Evolutionary conservation across 2,329 filamentous ascomycete genomes (phyloP), one percentile per base, ranked within the genome.

Genomic region (Ceratocystis ficicola): DNA sequence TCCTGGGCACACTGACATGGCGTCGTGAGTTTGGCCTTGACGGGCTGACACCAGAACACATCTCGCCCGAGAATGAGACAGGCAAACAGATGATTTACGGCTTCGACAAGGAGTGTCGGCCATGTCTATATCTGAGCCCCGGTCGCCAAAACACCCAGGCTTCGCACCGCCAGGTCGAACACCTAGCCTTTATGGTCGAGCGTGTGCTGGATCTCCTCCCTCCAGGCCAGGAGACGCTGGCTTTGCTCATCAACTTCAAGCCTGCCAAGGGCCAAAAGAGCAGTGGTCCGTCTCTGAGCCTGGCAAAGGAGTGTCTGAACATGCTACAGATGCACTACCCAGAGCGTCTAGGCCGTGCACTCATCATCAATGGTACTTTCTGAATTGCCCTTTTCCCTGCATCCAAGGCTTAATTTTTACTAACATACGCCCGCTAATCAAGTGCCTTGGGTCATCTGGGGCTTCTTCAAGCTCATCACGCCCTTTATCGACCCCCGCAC

Each of bases 291-390:
- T 85, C 85, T 8, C 79, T 96, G 66, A 82, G 82, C 36, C 87
- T 89, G 73, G 90, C 88, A 5, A 85, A 88, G 70, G 87, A 95
- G 77, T 88, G 92, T n/a, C 78, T 99, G 71, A 82, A 87, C 74
- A 95, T 99, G 70, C 80, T 99, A 68, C 94, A 99, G 77, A 92
- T 88, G 70, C 92, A 99, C 77, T 97, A 97, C 74, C 94, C 94
- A 0, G 94, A 99, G 78, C 81, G 94, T 65, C 79, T 99, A 41
- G 94, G 94, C 60, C 85, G 88, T 71, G 92, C 93, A 3, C 81
- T 97, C 71, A 90, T 97, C 68, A 89, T 92, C 70, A 95, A 97
- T 70, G 83, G 89, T 93, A 77, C 72, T 84, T 76, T 22, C 61
- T 55, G 15, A 57, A 17, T 44, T 41, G 10, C 36, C 36, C 20